Evolutionary conservation across 257 asterid species (phyloP).

Genomic region (Gynochthodes officinalis): DNA sequence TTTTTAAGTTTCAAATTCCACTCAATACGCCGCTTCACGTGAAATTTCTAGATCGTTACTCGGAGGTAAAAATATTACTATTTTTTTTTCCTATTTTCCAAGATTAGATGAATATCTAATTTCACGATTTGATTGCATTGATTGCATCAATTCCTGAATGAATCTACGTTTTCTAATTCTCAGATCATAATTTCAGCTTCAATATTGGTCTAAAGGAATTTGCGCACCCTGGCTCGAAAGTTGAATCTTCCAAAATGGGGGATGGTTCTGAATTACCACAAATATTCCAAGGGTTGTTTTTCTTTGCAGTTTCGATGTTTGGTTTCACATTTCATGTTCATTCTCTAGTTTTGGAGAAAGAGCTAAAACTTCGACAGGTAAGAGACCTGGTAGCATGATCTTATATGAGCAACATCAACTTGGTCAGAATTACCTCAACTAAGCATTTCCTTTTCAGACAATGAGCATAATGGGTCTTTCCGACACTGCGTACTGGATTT

Average conservation of each 20-base stretch:
- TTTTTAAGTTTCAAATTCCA: slow-evolving; percentile 40
- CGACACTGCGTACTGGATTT: slow-evolving; percentile 44
- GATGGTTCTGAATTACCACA: not conserved
- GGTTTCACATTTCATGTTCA: slow-evolving; percentile 35
- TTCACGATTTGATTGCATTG: not conserved
- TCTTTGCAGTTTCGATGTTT: slow-evolving; percentile 33
- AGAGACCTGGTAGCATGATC: not conserved
- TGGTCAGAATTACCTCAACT: not conserved
- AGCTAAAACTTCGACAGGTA: slow-evolving; percentile 52
- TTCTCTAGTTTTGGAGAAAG: slow-evolving; percentile 40
- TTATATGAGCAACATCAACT: not conserved
- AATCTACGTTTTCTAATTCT: not conserved
- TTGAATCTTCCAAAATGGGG: not conserved
- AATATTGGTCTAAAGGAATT: slow-evolving; percentile 35
- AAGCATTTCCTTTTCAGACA: slow-evolving; percentile 26
- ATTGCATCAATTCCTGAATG: too few species aligned
- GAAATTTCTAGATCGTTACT: slow-evolving; percentile 37
- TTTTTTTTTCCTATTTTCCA: too few species aligned
- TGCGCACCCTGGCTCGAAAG: slow-evolving; percentile 25
- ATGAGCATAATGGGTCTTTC: slow-evolving; percentile 46
- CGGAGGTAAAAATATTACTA: slow-evolving; percentile 25
- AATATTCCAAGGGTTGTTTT: slow-evolving; percentile 17
- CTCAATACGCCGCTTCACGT: slow-evolving; percentile 39
- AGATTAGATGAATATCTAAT: too few species aligned
- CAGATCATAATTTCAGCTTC: slow-evolving; percentile 37